Evolutionary conservation across 1,284 basidiomycete species (phyloP), one percentile per base, ranked within the genome.

Genomic region (Pulveroboletus sp.): DNA sequence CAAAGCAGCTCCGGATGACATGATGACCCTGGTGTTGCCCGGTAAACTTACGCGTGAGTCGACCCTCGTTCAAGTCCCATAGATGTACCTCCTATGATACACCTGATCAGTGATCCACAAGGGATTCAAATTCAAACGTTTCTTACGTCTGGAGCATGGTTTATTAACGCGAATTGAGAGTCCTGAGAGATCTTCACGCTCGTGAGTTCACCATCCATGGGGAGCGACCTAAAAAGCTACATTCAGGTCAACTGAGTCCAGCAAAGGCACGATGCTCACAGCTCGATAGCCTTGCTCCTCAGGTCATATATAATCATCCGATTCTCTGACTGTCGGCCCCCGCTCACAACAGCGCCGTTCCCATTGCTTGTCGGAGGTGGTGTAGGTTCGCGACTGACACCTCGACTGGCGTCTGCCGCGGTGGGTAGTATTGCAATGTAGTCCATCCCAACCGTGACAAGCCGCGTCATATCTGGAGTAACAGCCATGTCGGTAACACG

Each of bases 1-100:
- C 97, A 72, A 98, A 98, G 67, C 93, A 95, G 70, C 91, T 92
- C 56, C 92, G 83, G 59, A 99, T 91, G 59, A 98, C 85, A 72
- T 92, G 91, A 41, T 82, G 79, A 5, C 82, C 82, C 72, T 95
- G 93, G 39, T 81, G 81, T 65, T 95, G 90, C 26, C 91, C 95
- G 3, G 83, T 83, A 68, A 88, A 96, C 71, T 86, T 90, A 61
- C 89, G 85, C 32, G 87, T 79, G 60, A 94, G 76, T 53, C 82
- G 81, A 48, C 83, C 81, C 50, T 82, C 79, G 21, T 80, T 75
- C 48, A 98, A 79, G 67, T 94, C 87, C 86, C 91, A 93, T 59
- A 98, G 73, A 64, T 93, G 87, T 47, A 98, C 82, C 75, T 97
- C 94, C 92, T 96, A 58, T 54, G 44, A 62, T 45, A 40, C 55